A percentile compares a stretch with the other conserved stretches of the same genome.
Conservation (phyloP, 2,329 filamentous ascomycete genomes). For the Pseudogymnoascus sp. region DNA sequence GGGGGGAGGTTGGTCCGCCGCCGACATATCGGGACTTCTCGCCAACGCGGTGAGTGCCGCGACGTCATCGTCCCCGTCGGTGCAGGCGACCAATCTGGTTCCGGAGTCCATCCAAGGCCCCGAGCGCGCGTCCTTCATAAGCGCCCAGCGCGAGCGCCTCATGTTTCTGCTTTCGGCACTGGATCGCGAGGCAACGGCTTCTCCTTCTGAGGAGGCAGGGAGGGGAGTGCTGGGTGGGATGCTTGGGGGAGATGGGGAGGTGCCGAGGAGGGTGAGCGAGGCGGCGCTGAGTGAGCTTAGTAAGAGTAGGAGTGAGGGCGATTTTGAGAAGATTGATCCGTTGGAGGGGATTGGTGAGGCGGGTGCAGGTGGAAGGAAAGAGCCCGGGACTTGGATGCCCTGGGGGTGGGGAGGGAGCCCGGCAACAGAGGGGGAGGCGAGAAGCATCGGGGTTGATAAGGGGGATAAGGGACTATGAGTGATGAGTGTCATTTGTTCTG, state of each 20-base stretch:
- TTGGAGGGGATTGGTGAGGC: slow-evolving; percentile 25
- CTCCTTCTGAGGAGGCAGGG: slow-evolving; percentile 1
- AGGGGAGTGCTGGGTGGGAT: slow-evolving; percentile 20
- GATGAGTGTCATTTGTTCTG: slow-evolving; percentile 7
- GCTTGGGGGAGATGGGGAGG: slow-evolving; percentile 27
- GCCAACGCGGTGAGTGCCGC: slow-evolving; percentile 53
- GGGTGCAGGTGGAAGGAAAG: slow-evolving; percentile 19
- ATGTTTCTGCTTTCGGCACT: slow-evolving; percentile 67
- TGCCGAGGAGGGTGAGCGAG: slow-evolving; percentile 23
- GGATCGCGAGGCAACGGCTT: slow-evolving; percentile 65
- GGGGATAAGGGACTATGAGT: background rate
- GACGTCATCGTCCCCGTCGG: slow-evolving; percentile 21
- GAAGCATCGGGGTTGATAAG: background rate
- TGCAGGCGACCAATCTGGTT: slow-evolving; percentile 44
- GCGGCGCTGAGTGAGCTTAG: slow-evolving; percentile 47
- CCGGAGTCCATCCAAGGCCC: slow-evolving; percentile 59
- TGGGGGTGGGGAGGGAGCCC: slow-evolving; percentile 37
- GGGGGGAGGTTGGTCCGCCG: slow-evolving; percentile 33
- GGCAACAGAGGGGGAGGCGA: slow-evolving; percentile 5
- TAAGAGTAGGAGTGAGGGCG: slow-evolving; percentile 75
- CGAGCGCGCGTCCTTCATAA: slow-evolving; percentile 66
- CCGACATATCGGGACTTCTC: slow-evolving; percentile 71
- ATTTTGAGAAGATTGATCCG: slow-evolving; percentile 82
- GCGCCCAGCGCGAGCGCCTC: slow-evolving; percentile 70
- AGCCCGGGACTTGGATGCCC: slow-evolving; percentile 39